Evolutionary conservation across 2,329 filamentous ascomycete genomes (phyloP).

Genomic region (Aspergillus sp.): DNA sequence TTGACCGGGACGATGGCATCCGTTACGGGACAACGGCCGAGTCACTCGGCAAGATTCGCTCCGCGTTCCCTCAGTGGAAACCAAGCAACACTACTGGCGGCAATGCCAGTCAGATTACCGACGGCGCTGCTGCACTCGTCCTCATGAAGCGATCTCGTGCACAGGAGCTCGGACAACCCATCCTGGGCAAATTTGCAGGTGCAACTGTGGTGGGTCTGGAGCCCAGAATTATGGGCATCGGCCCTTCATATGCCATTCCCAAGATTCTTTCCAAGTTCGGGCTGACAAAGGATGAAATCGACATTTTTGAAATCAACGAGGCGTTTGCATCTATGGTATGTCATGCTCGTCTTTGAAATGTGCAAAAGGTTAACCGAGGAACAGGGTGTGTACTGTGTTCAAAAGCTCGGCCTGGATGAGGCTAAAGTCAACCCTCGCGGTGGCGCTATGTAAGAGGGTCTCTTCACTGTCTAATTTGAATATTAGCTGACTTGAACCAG

Average conservation of each 20-base stretch:
- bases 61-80: constrained; percentile 75
- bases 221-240: constrained; percentile 90
- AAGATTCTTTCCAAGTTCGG: constrained; percentile 83
- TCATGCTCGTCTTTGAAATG: neutral
- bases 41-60: constrained; percentile 78
- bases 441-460: constrained; percentile 68
- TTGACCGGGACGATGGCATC: constrained; percentile 82
- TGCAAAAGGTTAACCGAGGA: constrained; percentile 6
- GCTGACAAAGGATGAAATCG: constrained; percentile 56
- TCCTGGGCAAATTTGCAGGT: constrained; percentile 86
- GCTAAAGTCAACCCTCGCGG: constrained; percentile 95
- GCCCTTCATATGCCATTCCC: constrained; percentile 89
- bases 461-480: neutral
- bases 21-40: constrained; percentile 81
- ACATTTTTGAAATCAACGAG: constrained; percentile 69
- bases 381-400: constrained; percentile 87
- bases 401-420: constrained; percentile 76
- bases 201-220: constrained; percentile 82
- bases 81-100: constrained; percentile 89
- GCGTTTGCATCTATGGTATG: constrained; percentile 73
- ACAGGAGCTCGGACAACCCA: constrained; percentile 78
- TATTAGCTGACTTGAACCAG: constrained; percentile 27
- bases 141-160: constrained; percentile 90
- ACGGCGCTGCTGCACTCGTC: constrained; percentile 87
- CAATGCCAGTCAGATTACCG: constrained; percentile 89